These are phyloP conservation scores for Cercospora sojina DNA, from an alignment of 2,329 filamentous ascomycete species.

Conservation along the genomic window DNA sequence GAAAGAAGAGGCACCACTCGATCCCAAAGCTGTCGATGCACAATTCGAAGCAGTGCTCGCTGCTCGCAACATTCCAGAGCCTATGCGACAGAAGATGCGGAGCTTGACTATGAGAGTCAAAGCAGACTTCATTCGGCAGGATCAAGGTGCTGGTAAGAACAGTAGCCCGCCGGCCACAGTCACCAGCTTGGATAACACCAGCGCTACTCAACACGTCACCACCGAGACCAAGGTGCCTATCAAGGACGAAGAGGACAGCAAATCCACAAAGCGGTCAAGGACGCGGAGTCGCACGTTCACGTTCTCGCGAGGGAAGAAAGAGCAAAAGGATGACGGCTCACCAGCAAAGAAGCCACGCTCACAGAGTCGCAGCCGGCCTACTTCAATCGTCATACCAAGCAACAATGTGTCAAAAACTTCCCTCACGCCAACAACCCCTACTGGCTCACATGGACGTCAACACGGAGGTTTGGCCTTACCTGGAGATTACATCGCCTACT, in stretches of 20 bases:
- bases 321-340: conserved; percentile 45
- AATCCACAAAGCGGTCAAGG: conserved; percentile 45
- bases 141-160: conserved; percentile 57
- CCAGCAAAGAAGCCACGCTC: conserved; percentile 66
- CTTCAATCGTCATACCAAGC: conserved; percentile 63
- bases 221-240: conserved; percentile 29
- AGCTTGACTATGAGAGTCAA: conserved; percentile 87
- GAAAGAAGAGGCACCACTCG: conserved; percentile 46
- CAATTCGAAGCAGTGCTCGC: conserved; percentile 67
- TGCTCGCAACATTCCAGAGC: conserved; percentile 86
- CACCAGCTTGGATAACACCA: conserved; percentile 47
- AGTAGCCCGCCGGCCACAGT: conserved; percentile 52
- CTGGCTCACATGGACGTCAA: conserved; percentile 33
- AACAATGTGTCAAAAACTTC: conserved; percentile 21
- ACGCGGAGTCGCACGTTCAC: conserved; percentile 77
- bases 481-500: conserved; percentile 80
- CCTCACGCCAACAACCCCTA: conserved; percentile 28
- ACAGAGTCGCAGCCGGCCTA: conserved; percentile 59
- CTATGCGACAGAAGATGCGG: conserved; percentile 93
- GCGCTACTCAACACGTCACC: conserved; percentile 25
- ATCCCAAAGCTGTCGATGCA: conserved; percentile 58
- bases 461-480: conserved; percentile 59
- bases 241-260: conserved; percentile 33
- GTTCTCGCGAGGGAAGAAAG: conserved; percentile 64
- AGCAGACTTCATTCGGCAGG: conserved; percentile 89